These are phyloP conservation scores for Pleurotus giganteus DNA, from an alignment of 768 basidiomycete species.

Conservation along the genomic window DNA sequence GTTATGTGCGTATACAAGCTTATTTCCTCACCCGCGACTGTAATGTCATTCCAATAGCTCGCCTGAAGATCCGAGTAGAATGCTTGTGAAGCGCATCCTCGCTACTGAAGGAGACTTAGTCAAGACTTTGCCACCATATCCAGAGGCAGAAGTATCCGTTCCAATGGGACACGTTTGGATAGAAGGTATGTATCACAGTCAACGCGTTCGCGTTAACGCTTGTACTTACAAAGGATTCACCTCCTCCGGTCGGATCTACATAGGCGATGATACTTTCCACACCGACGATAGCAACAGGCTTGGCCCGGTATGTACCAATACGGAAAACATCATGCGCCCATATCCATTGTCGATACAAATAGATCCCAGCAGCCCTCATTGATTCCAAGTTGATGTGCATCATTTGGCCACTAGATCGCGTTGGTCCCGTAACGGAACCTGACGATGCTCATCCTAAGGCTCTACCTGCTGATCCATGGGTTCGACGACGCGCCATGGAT, in stretches of 20 bases:
- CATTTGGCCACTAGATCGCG: conserved; percentile 50
- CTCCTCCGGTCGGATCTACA: too few species aligned
- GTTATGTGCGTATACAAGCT: conserved; percentile 40
- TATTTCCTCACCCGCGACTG: background rate
- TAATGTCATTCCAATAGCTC: conserved; percentile 39
- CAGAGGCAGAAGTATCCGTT: conserved; percentile 47
- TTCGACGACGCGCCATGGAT: background rate
- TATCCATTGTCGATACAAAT: conserved; percentile 10
- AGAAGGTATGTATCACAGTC: conserved; percentile 48
- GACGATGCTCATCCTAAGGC: background rate
- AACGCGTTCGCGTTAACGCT: too few species aligned
- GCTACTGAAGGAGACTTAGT: conserved; percentile 63
- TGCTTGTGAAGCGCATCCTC: conserved; percentile 65
- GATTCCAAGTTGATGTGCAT: conserved; percentile 49
- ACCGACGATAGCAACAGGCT: conserved; percentile 73
- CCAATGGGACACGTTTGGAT: conserved; percentile 72
- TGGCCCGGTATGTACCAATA: conserved; percentile 52
- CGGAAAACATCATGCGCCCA: background rate
- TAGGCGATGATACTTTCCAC: conserved; percentile 66
- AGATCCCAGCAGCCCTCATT: conserved; percentile 48
- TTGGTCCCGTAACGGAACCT: conserved; percentile 26
- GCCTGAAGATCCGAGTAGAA: conserved; percentile 49
- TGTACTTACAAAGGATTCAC: too few species aligned
- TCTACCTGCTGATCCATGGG: background rate
- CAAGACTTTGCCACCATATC: conserved; percentile 68